These are phyloP conservation scores for Xylariales sp. DNA, from an alignment of 2,329 filamentous ascomycete genomes.

Conservation along the genomic window DNA sequence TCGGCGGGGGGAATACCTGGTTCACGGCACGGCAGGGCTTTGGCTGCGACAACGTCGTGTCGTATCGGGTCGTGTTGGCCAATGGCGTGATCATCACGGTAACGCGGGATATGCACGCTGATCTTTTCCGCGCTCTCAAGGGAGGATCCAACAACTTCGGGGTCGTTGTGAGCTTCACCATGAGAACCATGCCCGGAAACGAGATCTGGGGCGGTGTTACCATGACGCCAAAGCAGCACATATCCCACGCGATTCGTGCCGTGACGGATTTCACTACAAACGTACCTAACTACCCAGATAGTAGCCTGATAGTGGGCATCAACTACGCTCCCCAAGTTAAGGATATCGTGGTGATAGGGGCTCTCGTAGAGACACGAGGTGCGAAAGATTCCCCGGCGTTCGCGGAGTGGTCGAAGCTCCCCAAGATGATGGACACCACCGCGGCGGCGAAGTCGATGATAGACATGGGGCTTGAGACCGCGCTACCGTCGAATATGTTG, in stretches of 20 bases:
- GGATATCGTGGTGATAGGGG: not conserved
- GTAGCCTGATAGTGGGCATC: constrained; percentile 5
- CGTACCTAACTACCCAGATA: constrained; percentile 15
- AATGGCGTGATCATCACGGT: constrained; percentile 34
- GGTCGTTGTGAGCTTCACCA: constrained; percentile 39
- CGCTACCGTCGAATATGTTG: not conserved
- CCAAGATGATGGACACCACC: not conserved
- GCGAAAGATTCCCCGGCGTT: not conserved
- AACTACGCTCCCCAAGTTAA: constrained; percentile 1
- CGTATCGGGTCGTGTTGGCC: constrained; percentile 48
- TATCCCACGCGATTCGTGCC: not conserved
- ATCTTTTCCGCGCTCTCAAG: constrained; percentile 53
- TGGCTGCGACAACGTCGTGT: constrained; percentile 51
- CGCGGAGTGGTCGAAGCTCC: not conserved
- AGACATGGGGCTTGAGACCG: not conserved
- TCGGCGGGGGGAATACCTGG: constrained; percentile 49
- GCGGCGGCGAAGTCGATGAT: not conserved
- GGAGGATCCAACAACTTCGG: constrained; percentile 45
- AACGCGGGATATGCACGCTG: constrained; percentile 27
- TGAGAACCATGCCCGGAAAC: constrained; percentile 24
- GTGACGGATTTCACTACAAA: constrained; percentile 18
- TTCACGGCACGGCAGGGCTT: constrained; percentile 46
- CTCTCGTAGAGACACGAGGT: not conserved
- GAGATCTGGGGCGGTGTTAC: constrained; percentile 34
- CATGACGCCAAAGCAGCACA: not conserved